Conservation (phyloP, 495 filamentous ascomycete species). For the Penicillium cinerascens region DNA sequence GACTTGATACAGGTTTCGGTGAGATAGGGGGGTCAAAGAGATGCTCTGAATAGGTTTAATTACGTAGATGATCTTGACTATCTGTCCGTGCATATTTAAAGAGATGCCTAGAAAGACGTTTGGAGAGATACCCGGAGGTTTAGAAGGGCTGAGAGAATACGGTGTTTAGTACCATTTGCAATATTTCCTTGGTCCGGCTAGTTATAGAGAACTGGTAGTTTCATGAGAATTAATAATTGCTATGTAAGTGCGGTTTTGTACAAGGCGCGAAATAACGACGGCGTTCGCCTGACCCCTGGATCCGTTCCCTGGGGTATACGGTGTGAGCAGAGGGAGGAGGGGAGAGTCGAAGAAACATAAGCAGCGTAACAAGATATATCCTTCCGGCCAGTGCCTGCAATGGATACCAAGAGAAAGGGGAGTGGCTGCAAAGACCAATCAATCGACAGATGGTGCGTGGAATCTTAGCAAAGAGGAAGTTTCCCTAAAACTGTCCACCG, state of each 20-base stretch:
- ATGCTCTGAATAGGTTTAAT: too few species aligned
- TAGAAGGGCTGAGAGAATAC: too few species aligned
- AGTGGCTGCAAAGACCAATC: neutral
- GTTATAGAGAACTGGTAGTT: constrained; percentile 1
- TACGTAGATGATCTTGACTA: too few species aligned
- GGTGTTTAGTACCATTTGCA: too few species aligned
- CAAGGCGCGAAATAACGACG: constrained; percentile 16
- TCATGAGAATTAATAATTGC: constrained; percentile 9
- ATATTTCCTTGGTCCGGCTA: too few species aligned
- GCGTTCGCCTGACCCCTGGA: constrained; percentile 21
- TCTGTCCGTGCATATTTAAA: too few species aligned
- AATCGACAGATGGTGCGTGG: neutral
- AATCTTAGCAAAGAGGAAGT: too few species aligned
- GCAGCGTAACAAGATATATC: constrained; percentile 5
- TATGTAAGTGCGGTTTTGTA: constrained; percentile 25
- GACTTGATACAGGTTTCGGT: too few species aligned
- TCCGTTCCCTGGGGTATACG: constrained; percentile 25
- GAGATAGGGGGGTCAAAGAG: too few species aligned
- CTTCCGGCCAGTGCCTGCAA: neutral
- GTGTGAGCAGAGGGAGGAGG: constrained; percentile 20
- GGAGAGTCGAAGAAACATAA: constrained; percentile 16
- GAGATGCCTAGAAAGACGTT: too few species aligned
- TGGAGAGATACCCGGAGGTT: too few species aligned
- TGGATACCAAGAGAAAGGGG: neutral
- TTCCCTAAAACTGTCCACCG: constrained; percentile 35